Evolutionary conservation across 306 rosid species (phyloP), one percentile per base, ranked within the genome.

Genomic region (Begonia peltatifolia): DNA sequence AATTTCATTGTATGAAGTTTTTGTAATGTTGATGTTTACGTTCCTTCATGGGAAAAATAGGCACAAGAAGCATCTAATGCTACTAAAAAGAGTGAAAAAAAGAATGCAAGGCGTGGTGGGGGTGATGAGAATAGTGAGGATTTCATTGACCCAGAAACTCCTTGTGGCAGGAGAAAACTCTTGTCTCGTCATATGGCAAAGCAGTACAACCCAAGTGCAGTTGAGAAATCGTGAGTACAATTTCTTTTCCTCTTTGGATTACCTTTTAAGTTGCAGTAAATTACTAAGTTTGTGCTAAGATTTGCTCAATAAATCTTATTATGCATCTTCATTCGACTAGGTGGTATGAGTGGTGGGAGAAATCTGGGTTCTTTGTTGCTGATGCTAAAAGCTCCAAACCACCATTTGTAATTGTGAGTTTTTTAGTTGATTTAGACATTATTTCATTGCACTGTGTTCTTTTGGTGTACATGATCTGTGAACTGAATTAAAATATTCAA

Each of bases 301-400:
- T n/a, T n/a, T n/a, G n/a, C n/a, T 54, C 9, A 41, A 12, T 44
- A 62, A 56, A 68, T 22, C 53, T 41, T 59, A 43, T 60, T 17
- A 64, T 57, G 64, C 50, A 12, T 62, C 18, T 57, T 69, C 76
- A 62, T 23, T 64, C 20, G 59, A 58, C 44, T 65, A 90, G 99
- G 88, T 90, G 99, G 99, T 90, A 90, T 52, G 74, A 63, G 14
- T 86, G 94, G 95, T 90, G 96, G 99, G 99, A 90, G 82, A 68
- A 90, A 46, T 70, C 95, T 8, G 68, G 68, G 9, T 76, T 38
- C 55, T 90, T 86, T 64, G 88, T 73, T 62, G 94, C 96, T 59
- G 93, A 90, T 64, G 81, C 80, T 35, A 81, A 61, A 58, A 80
- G 99, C 94, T 54, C 84, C 55, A 90, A 90, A 63, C 81, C 81